These are phyloP conservation scores for Echria macrotheca DNA, from an alignment of 495 filamentous ascomycete species.

Conservation along the genomic window DNA sequence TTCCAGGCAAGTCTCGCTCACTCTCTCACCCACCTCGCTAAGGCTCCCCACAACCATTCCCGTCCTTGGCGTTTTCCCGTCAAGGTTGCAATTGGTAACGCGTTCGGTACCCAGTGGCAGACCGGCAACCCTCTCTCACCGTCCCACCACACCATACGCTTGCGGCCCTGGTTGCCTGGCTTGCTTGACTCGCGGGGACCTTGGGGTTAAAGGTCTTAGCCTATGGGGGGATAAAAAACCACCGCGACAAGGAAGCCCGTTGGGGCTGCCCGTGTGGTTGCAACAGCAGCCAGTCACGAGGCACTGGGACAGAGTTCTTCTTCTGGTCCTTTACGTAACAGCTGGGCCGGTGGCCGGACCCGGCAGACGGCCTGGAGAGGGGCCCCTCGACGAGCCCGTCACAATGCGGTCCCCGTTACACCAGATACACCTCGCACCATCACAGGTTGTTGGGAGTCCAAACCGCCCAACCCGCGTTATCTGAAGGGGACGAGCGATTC, in stretches of 20 bases:
- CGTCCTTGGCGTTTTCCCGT: conserved; percentile 7
- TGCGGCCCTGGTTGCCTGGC: background rate
- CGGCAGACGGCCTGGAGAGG: background rate
- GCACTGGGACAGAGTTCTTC: background rate
- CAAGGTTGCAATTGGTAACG: conserved; percentile 11
- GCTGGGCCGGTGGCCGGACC: background rate
- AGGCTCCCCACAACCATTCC: conserved; percentile 11
- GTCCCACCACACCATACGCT: conserved; percentile 6
- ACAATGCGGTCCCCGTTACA: background rate
- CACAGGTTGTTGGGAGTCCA: no score
- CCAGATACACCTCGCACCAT: background rate
- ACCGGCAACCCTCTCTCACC: background rate
- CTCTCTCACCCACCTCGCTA: conserved; percentile 1
- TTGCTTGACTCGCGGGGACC: background rate
- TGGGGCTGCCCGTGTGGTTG: background rate
- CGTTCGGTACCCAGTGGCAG: background rate
- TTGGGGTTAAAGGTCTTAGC: conserved; percentile 1
- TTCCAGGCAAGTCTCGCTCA: no score
- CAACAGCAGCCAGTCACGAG: conserved; percentile 2
- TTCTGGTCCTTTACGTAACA: conserved; percentile 5
- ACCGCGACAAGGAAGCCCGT: background rate
- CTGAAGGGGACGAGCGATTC: no score
- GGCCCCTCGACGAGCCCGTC: background rate
- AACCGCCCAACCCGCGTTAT: no score
- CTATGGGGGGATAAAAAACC: conserved; percentile 6